A percentile compares a stretch with the other conserved stretches of the same genome.
phyloP scores from a whole-genome alignment of 139 green algal genomes.

The Chlamydomonas schloesseri region DNA sequence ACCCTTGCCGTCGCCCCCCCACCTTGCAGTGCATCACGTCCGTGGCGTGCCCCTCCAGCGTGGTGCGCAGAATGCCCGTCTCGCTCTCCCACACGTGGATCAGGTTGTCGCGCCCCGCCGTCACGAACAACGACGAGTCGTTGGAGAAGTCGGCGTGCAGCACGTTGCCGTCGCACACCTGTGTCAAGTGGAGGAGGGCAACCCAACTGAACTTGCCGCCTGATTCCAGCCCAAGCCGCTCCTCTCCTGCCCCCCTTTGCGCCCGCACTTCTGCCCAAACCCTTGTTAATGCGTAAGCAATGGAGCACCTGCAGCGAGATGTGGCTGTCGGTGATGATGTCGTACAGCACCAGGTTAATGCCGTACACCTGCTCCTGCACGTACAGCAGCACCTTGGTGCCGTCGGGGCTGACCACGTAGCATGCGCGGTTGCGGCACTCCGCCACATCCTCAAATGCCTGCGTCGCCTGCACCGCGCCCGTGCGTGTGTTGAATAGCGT shows the following conservation, averaged over 20 bases:
- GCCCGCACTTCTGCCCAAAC: no score
- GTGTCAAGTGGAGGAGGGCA: no score
- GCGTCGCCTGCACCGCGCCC: background rate
- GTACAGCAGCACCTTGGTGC: constrained; percentile 46
- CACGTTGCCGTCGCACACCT: constrained; percentile 41
- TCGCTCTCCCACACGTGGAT: constrained; percentile 54
- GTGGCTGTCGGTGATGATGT: constrained; percentile 2
- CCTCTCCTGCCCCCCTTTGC: no score
- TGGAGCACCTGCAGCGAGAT: constrained; percentile 17
- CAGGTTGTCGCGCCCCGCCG: constrained; percentile 44
- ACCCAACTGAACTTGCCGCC: no score
- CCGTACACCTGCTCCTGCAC: constrained; percentile 36
- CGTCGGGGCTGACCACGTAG: constrained; percentile 44
- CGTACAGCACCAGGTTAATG: constrained; percentile 43
- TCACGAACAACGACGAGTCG: constrained; percentile 45
- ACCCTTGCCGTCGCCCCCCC: no score
- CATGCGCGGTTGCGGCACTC: constrained; percentile 34
- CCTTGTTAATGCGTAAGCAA: no score
- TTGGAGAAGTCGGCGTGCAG: constrained; percentile 43
- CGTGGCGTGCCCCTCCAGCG: constrained; percentile 37
- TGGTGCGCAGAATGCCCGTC: constrained; percentile 25
- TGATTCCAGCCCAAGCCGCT: no score
- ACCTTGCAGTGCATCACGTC: constrained; percentile 53
- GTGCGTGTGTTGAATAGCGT: constrained; percentile 16
- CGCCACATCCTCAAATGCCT: constrained; percentile 44